A percentile compares a stretch with the other conserved stretches of the same genome.
Evolutionary conservation across 345 rosid genomes (phyloP).

Genomic region (Brassica nigra): DNA sequence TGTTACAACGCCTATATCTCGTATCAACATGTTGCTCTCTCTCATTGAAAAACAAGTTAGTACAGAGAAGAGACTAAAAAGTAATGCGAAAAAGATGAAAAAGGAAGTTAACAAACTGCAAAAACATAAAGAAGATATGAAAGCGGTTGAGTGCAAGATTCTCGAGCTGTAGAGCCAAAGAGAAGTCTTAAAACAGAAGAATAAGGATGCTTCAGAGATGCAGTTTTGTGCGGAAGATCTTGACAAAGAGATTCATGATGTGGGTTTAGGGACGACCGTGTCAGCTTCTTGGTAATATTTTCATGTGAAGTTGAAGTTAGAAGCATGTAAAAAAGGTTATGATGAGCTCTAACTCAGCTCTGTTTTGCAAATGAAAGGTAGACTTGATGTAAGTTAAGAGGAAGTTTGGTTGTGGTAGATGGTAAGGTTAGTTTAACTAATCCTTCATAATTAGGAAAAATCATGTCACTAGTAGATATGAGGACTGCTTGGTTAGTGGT

Average conservation of each 20-base stretch:
- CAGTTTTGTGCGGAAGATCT: slow-evolving; percentile 18
- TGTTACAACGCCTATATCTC: slow-evolving; percentile 40
- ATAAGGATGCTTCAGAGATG: slow-evolving; percentile 36
- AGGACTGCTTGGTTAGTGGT: background rate
- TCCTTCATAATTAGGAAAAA: background rate
- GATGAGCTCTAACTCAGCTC: slow-evolving; percentile 11
- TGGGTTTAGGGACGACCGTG: slow-evolving; percentile 39
- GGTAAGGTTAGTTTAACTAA: background rate
- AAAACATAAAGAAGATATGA: slow-evolving; percentile 40
- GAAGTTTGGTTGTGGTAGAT: slow-evolving; percentile 1
- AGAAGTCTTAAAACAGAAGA: slow-evolving; percentile 23
- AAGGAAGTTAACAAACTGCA: slow-evolving; percentile 23
- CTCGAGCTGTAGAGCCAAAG: slow-evolving; percentile 41
- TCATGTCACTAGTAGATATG: background rate
- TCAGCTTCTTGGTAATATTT: slow-evolving; percentile 51
- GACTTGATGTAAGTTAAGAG: background rate
- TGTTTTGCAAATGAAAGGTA: background rate
- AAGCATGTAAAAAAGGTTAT: background rate
- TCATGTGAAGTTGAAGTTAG: slow-evolving; percentile 11
- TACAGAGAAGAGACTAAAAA: slow-evolving; percentile 27
- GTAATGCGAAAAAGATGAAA: slow-evolving; percentile 35
- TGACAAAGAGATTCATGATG: slow-evolving; percentile 21
- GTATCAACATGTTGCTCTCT: slow-evolving; percentile 47
- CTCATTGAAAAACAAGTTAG: slow-evolving; percentile 41
- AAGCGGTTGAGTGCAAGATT: slow-evolving; percentile 48